These are phyloP conservation scores for Discostella pseudostelligera DNA, from an alignment of 108 stramenopile species.

Conservation along the genomic window DNA sequence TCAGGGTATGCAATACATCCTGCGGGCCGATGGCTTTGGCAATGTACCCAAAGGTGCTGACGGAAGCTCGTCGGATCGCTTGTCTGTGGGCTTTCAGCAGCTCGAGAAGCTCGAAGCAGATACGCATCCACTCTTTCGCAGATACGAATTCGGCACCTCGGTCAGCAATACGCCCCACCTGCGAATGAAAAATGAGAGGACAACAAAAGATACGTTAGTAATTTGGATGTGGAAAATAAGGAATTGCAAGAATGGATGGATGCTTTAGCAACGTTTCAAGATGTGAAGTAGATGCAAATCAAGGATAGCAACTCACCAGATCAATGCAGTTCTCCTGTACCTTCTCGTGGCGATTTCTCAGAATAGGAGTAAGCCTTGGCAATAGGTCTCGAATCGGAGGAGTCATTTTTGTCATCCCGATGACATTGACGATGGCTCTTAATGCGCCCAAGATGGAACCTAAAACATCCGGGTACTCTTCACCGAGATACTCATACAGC, in stretches of 20 bases:
- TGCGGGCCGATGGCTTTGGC: slow-evolving; percentile 99
- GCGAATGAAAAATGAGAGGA: slow-evolving; percentile 2
- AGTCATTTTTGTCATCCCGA: slow-evolving; percentile 98
- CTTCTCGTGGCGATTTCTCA: slow-evolving; percentile 98
- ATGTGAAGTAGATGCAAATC: slow-evolving; percentile 2
- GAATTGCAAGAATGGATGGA: slow-evolving; percentile 8
- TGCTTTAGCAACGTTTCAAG: slow-evolving; percentile 14
- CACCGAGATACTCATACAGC: slow-evolving; percentile 98
- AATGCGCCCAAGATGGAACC: slow-evolving; percentile 95
- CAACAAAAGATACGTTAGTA: slow-evolving; percentile 50
- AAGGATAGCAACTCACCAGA: slow-evolving; percentile 55
- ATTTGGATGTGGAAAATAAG: slow-evolving; percentile 22
- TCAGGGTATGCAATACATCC: slow-evolving; percentile 96
- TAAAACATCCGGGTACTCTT: slow-evolving; percentile 97
- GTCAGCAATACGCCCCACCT: slow-evolving; percentile 97
- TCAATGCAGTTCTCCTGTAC: slow-evolving; percentile 99
- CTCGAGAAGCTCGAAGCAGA: slow-evolving; percentile 98
- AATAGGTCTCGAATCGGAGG: slow-evolving; percentile 96
- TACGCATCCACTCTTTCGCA: slow-evolving; percentile 99
- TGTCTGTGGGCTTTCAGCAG: slow-evolving; percentile 98
- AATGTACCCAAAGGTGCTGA: slow-evolving; percentile 99
- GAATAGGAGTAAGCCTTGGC: slow-evolving; percentile 97
- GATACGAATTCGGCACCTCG: slow-evolving; percentile 96
- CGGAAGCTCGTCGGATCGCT: slow-evolving; percentile 95
- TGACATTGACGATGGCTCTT: slow-evolving; percentile 95